Evolutionary conservation across 2,329 filamentous ascomycete species (phyloP).

Genomic region (Monosporascus sp.): DNA sequence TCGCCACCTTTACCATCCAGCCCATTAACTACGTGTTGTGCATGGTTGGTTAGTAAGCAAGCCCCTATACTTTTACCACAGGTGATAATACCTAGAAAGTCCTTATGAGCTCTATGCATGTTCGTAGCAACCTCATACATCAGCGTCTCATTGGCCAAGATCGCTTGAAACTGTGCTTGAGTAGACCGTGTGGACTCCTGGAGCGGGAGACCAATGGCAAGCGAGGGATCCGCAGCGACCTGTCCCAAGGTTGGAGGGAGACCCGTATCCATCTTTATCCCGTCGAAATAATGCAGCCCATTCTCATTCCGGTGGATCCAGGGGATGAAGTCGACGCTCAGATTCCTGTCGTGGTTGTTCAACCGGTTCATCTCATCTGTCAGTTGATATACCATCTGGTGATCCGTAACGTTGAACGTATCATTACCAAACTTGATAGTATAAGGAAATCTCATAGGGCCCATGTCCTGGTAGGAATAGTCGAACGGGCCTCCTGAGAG

Average conservation of each 20-base stretch:
- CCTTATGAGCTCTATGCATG: conserved; percentile 38
- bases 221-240: conserved; percentile 37
- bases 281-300: conserved; percentile 42
- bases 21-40: conserved; percentile 20
- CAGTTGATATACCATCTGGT: conserved; percentile 58
- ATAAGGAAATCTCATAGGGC: conserved; percentile 59
- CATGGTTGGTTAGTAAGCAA: background rate
- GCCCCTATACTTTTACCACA: background rate
- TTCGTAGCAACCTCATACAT: conserved; percentile 33
- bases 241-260: conserved; percentile 47
- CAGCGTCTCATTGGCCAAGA: conserved; percentile 30
- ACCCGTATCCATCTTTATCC: conserved; percentile 43
- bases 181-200: conserved; percentile 26
- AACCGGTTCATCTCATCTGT: conserved; percentile 53
- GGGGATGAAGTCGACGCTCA: conserved; percentile 54
- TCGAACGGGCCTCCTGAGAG: conserved; percentile 52
- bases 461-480: conserved; percentile 64
- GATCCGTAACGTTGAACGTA: conserved; percentile 55
- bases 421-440: conserved; percentile 46
- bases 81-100: conserved; percentile 23
- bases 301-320: conserved; percentile 56
- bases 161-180: conserved; percentile 25
- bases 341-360: conserved; percentile 44
- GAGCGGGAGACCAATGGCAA: conserved; percentile 17
- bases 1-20: conserved; percentile 46